Evolutionary conservation across 2,329 filamentous ascomycete species (phyloP).

Genomic region (Epicoccum nigrum): DNA sequence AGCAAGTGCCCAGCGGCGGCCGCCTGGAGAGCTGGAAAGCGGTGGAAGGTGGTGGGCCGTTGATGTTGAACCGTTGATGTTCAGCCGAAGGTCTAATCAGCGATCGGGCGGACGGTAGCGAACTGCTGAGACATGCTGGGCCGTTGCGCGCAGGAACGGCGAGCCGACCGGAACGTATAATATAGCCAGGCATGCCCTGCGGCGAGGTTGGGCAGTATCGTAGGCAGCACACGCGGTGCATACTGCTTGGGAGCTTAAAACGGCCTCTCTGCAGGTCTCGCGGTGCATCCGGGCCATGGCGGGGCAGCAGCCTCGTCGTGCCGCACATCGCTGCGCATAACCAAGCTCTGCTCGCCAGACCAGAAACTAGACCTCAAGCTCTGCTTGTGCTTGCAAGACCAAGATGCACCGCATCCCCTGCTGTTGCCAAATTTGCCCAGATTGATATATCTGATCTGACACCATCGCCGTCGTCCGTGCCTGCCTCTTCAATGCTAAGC

Average conservation of each 20-base stretch:
- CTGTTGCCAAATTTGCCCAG: no score
- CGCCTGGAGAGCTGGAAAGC: conserved; percentile 30
- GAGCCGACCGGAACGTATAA: conserved; percentile 23
- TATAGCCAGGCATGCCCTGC: conserved; percentile 20
- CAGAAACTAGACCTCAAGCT: no score
- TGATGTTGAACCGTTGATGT: conserved; percentile 17
- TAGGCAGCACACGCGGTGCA: conserved; percentile 23
- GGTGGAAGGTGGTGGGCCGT: conserved; percentile 38
- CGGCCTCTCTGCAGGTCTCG: conserved; percentile 22
- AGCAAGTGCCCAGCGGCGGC: conserved; percentile 1
- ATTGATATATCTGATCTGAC: not conserved
- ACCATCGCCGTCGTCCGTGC: conserved; percentile 3
- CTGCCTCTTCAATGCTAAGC: not conserved
- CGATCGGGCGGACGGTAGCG: conserved; percentile 19
- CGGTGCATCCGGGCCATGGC: conserved; percentile 21
- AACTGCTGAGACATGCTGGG: conserved; percentile 24
- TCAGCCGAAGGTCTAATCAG: conserved; percentile 23
- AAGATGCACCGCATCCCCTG: no score
- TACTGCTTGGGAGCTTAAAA: conserved; percentile 25
- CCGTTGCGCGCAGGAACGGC: conserved; percentile 15
- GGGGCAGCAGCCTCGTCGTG: conserved; percentile 17
- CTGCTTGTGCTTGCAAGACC: no score
- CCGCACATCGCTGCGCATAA: not conserved
- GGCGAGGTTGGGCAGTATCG: conserved; percentile 28
- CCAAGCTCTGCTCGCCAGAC: no score